Conservation (phyloP, 1,284 basidiomycete genomes). For the Sphaerobolus stellatus region DNA sequence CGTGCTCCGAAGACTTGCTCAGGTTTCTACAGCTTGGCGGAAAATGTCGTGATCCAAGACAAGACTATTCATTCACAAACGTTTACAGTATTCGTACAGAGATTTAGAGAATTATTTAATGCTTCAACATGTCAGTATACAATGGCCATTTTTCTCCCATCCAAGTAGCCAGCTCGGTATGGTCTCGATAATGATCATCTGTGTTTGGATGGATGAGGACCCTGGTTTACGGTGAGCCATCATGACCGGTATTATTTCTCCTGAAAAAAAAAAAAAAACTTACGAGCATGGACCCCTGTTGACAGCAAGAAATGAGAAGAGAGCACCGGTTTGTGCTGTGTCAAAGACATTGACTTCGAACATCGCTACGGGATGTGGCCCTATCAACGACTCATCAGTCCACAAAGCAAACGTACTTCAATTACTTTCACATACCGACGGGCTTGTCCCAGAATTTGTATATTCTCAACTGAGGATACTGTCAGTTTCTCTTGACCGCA, state of each 20-base stretch:
- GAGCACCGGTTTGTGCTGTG: constrained; percentile 61
- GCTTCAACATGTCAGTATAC: constrained; percentile 38
- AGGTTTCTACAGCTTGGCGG: too few relatives aligned
- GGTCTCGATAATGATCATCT: constrained; percentile 54
- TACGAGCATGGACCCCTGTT: constrained; percentile 68
- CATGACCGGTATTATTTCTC: neutral
- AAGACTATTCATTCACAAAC: too few relatives aligned
- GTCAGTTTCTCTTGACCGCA: neutral
- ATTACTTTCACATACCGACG: constrained; percentile 42
- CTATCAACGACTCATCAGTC: constrained; percentile 25
- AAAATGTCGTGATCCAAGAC: too few relatives aligned
- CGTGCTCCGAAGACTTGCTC: too few relatives aligned
- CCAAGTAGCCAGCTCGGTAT: constrained; percentile 66
- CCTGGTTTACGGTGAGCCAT: constrained; percentile 32
- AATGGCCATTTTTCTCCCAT: constrained; percentile 65
- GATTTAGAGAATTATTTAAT: too few relatives aligned
- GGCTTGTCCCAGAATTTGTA: constrained; percentile 65
- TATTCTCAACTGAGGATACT: constrained; percentile 51
- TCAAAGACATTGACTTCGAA: constrained; percentile 70
- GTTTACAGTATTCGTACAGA: too few relatives aligned
- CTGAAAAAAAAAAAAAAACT: constrained; percentile 26
- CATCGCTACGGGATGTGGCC: constrained; percentile 66
- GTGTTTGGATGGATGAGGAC: constrained; percentile 78
- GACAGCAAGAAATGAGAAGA: constrained; percentile 64
- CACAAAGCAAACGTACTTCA: neutral